Evolutionary conservation across 2,329 filamentous ascomycete species (phyloP).

Genomic region (Blastomyces emzantsi): DNA sequence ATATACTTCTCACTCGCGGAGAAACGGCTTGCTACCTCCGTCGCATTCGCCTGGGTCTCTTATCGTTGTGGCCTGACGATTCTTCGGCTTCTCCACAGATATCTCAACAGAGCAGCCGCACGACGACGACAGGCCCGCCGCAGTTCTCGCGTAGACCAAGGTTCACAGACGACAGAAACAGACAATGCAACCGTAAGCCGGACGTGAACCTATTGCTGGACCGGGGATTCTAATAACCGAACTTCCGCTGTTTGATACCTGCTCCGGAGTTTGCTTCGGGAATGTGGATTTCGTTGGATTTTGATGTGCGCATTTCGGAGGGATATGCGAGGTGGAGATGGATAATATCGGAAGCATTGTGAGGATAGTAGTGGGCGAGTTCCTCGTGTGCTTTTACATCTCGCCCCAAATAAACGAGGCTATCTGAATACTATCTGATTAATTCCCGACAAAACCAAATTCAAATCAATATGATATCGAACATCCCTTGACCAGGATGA

Average conservation of each 20-base stretch:
- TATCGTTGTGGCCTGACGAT: conserved; percentile 7
- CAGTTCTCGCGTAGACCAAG: background rate
- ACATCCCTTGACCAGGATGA: background rate
- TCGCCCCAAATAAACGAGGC: background rate
- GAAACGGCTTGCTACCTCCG: conserved; percentile 14
- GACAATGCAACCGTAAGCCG: background rate
- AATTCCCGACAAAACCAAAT: background rate
- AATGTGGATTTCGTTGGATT: background rate
- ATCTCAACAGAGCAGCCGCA: conserved; percentile 11
- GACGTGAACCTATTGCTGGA: background rate
- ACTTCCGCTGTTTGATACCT: background rate
- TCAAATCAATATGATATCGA: background rate
- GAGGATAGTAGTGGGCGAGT: background rate
- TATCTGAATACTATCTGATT: background rate
- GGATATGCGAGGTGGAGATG: background rate
- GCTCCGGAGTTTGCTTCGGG: background rate
- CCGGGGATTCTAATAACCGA: background rate
- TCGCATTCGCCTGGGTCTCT: conserved; percentile 13
- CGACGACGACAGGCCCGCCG: conserved; percentile 2
- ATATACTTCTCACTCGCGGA: conserved; percentile 15
- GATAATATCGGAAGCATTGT: background rate
- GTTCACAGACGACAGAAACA: background rate
- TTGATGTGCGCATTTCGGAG: background rate
- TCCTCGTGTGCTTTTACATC: background rate
- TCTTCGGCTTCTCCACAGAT: background rate